Evolutionary conservation across 2,329 filamentous ascomycete genomes (phyloP).

Genomic region (Tolypocladium paradoxum): DNA sequence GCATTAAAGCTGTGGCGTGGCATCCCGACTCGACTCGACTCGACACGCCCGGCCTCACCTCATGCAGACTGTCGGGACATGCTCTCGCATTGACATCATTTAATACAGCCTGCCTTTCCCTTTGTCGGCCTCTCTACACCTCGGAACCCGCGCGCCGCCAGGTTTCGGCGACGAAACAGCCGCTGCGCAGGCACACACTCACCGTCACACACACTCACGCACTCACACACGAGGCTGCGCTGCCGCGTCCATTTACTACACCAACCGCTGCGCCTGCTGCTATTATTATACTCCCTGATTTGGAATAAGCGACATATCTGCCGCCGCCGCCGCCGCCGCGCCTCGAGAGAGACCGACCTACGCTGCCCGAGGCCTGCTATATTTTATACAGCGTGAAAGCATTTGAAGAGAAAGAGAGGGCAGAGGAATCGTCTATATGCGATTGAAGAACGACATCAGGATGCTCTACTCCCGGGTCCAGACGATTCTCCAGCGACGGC

Average conservation of each 20-base stretch:
- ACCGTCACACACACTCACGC: background rate
- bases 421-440: constrained; percentile 11
- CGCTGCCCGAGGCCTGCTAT: background rate
- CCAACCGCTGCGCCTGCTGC: background rate
- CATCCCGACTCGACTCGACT: no score
- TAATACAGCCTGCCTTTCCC: background rate
- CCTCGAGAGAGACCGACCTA: no score
- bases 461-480: constrained; percentile 34
- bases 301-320: background rate
- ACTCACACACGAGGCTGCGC: background rate
- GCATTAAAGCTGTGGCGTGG: background rate
- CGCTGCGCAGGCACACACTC: background rate
- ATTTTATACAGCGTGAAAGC: background rate
- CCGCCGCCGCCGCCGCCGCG: no score
- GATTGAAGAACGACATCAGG: constrained; percentile 31
- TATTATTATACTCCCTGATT: background rate
- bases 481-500: constrained; percentile 27
- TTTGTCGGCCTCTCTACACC: background rate
- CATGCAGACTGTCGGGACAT: background rate
- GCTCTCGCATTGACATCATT: background rate
- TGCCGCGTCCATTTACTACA: background rate
- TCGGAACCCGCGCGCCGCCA: background rate
- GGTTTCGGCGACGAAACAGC: background rate
- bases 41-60: background rate
- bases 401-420: background rate